Base-by-base conservation (phyloP, 2,329 filamentous ascomycete species). In the Exophiala mesophila region DNA sequence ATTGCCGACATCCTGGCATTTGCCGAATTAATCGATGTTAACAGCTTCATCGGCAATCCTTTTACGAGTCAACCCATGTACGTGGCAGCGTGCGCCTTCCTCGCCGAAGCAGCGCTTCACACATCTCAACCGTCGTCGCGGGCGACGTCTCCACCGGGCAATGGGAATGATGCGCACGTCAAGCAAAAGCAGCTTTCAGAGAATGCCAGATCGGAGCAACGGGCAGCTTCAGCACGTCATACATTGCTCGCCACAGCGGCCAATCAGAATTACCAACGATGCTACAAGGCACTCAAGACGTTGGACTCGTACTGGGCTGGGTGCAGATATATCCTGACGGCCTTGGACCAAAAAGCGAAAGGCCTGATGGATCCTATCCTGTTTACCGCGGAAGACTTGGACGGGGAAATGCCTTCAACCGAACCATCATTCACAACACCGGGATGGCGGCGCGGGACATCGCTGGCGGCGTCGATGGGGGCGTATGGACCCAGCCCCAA, bases 31-130 rank as follows among this genome's bases (percentile, higher is more conserved):
- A 86, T 92, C 38, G 86, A 94, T 60, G 80, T 85, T 0, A 88
- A 86, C 60, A 89, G 87, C 54, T 87, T 89, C 42, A 82, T 89
- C 23, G 86, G 87, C 1, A 94, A 92, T 46, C 88, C 88, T 0
- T 94, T 94, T 53, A 92, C 86, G 0, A 88, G 84, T 35, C 88
- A 94, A 62, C 88, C 88, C 0, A 94, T 94, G 57, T 94, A 94
- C 55, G 90, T 94, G 47, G 88, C 88, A 1, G 88, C 87, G 1
- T 94, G 87, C 58, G 88, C 88, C 0, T 94, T 94, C 55, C 68
- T 94, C 12, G 87, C 88, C 67, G 88, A 94, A 59, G 87, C 85
- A 3, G 81, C 79, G 3, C 76, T 83, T 49, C 81, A 82, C 16
- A 83, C 83, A 0, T 78, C 74, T 3, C 73, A 81, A 44, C 72